phyloP scores from a whole-genome alignment of 768 basidiomycete species.

The Auriscalpium vulgare region DNA sequence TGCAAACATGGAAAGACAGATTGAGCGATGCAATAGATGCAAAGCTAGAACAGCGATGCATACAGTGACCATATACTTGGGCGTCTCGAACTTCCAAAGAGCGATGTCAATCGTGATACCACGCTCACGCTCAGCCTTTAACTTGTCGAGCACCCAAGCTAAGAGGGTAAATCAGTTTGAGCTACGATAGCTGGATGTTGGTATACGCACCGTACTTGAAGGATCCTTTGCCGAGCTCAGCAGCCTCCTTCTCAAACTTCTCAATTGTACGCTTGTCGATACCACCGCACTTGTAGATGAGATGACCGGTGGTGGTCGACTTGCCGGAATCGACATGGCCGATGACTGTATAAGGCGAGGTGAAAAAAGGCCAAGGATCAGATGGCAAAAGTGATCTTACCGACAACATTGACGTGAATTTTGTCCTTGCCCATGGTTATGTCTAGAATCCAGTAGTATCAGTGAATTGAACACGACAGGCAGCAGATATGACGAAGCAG shows the following conservation, averaged over 20 bases:
- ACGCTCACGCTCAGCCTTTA: conserved; percentile 99
- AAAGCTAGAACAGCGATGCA: conserved; percentile 23
- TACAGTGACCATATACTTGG: conserved; percentile 90
- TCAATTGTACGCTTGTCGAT: conserved; percentile 99
- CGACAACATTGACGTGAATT: conserved; percentile 95
- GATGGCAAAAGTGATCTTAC: conserved; percentile 41
- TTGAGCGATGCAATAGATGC: conserved; percentile 6
- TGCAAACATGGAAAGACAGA: conserved; percentile 19
- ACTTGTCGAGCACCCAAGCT: conserved; percentile 99
- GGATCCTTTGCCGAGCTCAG: conserved; percentile 99
- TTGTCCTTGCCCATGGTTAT: conserved; percentile 93
- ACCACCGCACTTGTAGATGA: conserved; percentile 99
- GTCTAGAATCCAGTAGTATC: too few relatives aligned
- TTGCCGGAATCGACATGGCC: conserved; percentile 99
- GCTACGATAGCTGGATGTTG: conserved; percentile 4
- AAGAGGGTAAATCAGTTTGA: conserved; percentile 23
- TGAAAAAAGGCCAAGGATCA: conserved; percentile 16
- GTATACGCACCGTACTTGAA: conserved; percentile 83
- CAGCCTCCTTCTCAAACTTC: conserved; percentile 99
- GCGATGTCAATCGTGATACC: conserved; percentile 99
- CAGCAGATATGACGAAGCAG: too few relatives aligned
- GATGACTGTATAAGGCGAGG: conserved; percentile 54
- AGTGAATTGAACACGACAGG: too few relatives aligned
- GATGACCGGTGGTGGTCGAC: conserved; percentile 99
- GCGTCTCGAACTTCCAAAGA: conserved; percentile 99